Base-by-base conservation (phyloP, 345 rosid genomes). In the Noccaea bulbosa region DNA sequence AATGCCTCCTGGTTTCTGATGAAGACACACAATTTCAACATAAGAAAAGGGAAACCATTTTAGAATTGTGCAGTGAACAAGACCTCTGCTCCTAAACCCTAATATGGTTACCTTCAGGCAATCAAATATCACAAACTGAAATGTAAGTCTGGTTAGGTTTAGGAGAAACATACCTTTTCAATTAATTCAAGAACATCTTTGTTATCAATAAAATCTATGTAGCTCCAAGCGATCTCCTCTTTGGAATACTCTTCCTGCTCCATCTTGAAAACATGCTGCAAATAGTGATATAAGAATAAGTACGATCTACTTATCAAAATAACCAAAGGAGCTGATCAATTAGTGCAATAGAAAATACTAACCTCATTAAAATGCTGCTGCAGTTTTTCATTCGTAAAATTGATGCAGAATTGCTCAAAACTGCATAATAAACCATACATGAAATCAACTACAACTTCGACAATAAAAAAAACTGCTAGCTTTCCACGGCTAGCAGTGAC, bases 361-460 rank as follows among this genome's bases (percentile, higher is more conserved):
- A 88, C 98, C 98, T 89, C 89, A 77, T 92, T 92, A 81, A 92
- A 92, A 83, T 92, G 98, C 58, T 92, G 98, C 71, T 92, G 98
- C 72, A 92, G 82, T 51, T 92, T 92, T 81, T 92, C 98, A 78
- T 92, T 92, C 4, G 96, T 89, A 72, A 92, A 89, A 76, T 92
- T 92, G 85, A 91, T 91, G 75, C 97, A 91, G 71, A 91, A 89
- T 81, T 91, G 96, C 86, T 91, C 97, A 77, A 91, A 92, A 80
- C 98, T 89, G 83, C 62, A 68, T 44, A 20, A 65, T 34, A 82
- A 77, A 43, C 70, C 37, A 10, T 45, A 54, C 59, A 47, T 10
- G 11, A 47, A 63, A 43, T 67, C 65, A 69, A 34, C 47, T 30
- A 69, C 65, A 30, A 54, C 52, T 53, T 60, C 5, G 7, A 38